A percentile compares a stretch with the other conserved stretches of the same genome.
These are phyloP conservation scores for Dryas integrifolia DNA, from an alignment of 331 rosid genomes.

Conservation along the genomic window DNA sequence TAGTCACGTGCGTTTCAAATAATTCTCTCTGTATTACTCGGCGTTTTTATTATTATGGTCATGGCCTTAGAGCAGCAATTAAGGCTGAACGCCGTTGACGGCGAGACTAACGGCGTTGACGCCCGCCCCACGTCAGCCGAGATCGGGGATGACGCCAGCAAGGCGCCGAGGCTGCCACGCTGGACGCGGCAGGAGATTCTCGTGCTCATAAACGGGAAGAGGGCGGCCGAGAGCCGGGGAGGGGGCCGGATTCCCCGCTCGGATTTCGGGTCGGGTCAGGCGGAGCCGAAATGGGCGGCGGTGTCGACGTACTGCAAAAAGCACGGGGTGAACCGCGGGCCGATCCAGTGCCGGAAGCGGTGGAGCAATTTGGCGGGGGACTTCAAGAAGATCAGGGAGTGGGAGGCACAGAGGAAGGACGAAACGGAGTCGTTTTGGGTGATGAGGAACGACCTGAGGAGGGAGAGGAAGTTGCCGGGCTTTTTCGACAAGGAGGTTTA, in stretches of 20 bases:
- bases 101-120: slow-evolving; percentile 56
- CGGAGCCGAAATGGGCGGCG: slow-evolving; percentile 91
- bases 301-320: slow-evolving; percentile 77
- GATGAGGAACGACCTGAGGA: slow-evolving; percentile 88
- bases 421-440: slow-evolving; percentile 93
- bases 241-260: slow-evolving; percentile 49
- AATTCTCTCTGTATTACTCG: not conserved
- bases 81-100: slow-evolving; percentile 45
- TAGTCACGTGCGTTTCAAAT: slow-evolving; percentile 51
- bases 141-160: slow-evolving; percentile 61
- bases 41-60: not conserved
- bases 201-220: slow-evolving; percentile 84
- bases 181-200: slow-evolving; percentile 97
- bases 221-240: slow-evolving; percentile 69
- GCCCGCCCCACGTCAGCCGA: slow-evolving; percentile 40
- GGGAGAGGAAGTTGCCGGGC: slow-evolving; percentile 87
- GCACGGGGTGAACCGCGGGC: slow-evolving; percentile 93
- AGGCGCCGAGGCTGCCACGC: slow-evolving; percentile 79
- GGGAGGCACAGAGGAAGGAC: slow-evolving; percentile 72
- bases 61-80: slow-evolving; percentile 70
- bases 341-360: slow-evolving; percentile 97
- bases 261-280: slow-evolving; percentile 57
- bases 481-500: slow-evolving; percentile 87
- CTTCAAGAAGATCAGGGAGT: slow-evolving; percentile 91
- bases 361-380: slow-evolving; percentile 99